These are phyloP conservation scores for Aspergillus asperescens DNA, from an alignment of 495 filamentous ascomycete genomes.

Conservation along the genomic window DNA sequence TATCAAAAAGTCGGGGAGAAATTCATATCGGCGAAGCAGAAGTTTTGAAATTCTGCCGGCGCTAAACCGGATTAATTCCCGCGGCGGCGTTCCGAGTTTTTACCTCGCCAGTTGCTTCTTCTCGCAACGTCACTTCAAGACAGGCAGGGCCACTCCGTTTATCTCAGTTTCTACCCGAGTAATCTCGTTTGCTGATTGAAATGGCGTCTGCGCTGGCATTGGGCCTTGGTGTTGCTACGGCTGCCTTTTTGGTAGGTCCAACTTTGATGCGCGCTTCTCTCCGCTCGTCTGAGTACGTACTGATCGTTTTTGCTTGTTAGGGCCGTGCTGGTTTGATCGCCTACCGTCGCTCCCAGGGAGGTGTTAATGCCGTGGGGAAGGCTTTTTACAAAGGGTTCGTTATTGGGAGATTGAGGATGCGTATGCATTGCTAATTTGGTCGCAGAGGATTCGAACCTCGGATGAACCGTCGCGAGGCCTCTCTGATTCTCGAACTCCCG, in stretches of 20 bases:
- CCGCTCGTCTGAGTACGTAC: neutral
- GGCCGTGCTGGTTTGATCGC: conserved; percentile 89
- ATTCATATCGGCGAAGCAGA: conserved; percentile 24
- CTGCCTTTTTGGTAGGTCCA: conserved; percentile 68
- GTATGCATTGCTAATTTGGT: conserved; percentile 14
- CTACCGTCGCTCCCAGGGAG: conserved; percentile 72
- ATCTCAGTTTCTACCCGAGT: neutral
- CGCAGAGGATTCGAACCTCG: conserved; percentile 76
- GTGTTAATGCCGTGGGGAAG: conserved; percentile 71
- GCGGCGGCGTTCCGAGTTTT: conserved; percentile 26
- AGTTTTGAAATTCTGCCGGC: conserved; percentile 25
- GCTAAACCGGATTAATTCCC: conserved; percentile 20
- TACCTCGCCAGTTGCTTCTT: conserved; percentile 18
- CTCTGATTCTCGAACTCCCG: conserved; percentile 86
- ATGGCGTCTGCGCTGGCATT: conserved; percentile 76
- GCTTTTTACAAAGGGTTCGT: conserved; percentile 84
- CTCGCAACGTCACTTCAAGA: conserved; percentile 16
- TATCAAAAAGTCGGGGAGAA: conserved; percentile 19
- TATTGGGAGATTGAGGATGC: neutral
- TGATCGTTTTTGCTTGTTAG: conserved; percentile 41
- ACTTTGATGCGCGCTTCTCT: neutral
- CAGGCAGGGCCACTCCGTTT: neutral
- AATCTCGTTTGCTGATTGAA: conserved; percentile 10
- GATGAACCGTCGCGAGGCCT: conserved; percentile 88
- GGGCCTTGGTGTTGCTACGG: conserved; percentile 72